Evolutionary conservation across 495 filamentous ascomycete genomes (phyloP).

Genomic region (Xylaria telfairii): DNA sequence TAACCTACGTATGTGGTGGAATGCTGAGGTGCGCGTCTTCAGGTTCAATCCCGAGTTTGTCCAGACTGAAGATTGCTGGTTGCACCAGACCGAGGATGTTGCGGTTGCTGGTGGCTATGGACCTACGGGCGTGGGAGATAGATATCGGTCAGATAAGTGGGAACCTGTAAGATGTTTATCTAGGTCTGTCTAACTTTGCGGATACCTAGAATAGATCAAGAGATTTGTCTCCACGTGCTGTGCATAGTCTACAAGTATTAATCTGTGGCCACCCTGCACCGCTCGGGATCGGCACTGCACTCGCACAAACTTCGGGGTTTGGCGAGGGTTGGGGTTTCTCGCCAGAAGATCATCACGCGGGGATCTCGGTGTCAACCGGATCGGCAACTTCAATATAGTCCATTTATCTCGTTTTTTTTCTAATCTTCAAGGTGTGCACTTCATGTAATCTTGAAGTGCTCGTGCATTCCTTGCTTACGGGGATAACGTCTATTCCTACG

Average conservation of each 20-base stretch:
- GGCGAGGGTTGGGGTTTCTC: neutral
- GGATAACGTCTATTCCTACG: neutral
- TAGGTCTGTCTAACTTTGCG: neutral
- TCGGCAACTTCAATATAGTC: conserved; percentile 4
- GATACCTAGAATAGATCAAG: neutral
- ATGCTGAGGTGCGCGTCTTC: conserved; percentile 66
- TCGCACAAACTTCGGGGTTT: neutral
- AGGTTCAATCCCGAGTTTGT: conserved; percentile 49
- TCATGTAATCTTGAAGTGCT: neutral
- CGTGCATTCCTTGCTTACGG: neutral
- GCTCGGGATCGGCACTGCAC: conserved; percentile 9
- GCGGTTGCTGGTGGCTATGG: conserved; percentile 35
- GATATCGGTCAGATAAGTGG: conserved; percentile 28
- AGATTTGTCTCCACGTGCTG: neutral
- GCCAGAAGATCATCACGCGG: neutral
- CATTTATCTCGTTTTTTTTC: neutral
- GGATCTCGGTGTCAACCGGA: conserved; percentile 25
- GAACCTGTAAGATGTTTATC: conserved; percentile 15
- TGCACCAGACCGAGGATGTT: conserved; percentile 26
- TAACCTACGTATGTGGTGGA: conserved; percentile 50
- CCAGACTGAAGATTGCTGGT: conserved; percentile 31
- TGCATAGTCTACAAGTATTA: neutral
- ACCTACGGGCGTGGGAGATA: conserved; percentile 34
- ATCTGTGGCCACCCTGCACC: neutral
- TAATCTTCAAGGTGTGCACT: too few relatives aligned